Percentiles rank a stretch among this genome's conserved stretches.
phyloP scores from a whole-genome alignment of 1,284 basidiomycete genomes.

The Vanrija pseudolonga region DNA sequence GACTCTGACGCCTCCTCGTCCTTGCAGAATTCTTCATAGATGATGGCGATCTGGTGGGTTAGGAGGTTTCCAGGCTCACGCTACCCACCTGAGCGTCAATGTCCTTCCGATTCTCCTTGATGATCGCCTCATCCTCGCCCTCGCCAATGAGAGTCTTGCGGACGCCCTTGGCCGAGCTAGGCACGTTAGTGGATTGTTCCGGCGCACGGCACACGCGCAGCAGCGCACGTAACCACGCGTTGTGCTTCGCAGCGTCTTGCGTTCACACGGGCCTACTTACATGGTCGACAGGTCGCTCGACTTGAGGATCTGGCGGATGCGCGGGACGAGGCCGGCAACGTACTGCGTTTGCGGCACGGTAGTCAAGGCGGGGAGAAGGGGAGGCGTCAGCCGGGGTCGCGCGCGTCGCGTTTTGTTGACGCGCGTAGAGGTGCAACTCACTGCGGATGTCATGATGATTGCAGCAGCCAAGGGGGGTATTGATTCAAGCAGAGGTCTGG shows the following conservation, averaged over 20 bases:
- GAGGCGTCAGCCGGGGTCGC: background rate
- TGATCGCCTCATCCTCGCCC: conserved; percentile 36
- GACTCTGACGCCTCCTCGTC: conserved; percentile 5
- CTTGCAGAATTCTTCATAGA: conserved; percentile 35
- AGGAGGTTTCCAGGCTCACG: too few species aligned
- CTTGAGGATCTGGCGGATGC: conserved; percentile 31
- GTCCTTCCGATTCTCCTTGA: conserved; percentile 39
- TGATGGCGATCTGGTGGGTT: conserved; percentile 33
- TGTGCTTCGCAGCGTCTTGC: too few species aligned
- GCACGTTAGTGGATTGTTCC: background rate
- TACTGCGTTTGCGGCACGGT: too few species aligned
- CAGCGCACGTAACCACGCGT: too few species aligned
- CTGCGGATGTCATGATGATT: background rate
- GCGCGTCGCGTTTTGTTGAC: background rate
- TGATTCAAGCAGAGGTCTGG: background rate
- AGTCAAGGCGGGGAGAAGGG: too few species aligned
- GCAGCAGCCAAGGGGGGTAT: background rate
- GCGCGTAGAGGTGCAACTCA: too few species aligned
- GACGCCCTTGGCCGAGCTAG: conserved; percentile 46
- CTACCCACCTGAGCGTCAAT: conserved; percentile 41
- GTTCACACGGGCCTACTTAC: conserved; percentile 15
- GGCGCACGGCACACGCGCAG: background rate
- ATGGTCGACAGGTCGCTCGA: conserved; percentile 35
- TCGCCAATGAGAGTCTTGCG: conserved; percentile 40
- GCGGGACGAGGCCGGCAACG: conserved; percentile 25